A percentile compares a stretch with the other conserved stretches of the same genome.
phyloP scores from a whole-genome alignment of 2,329 filamentous ascomycete genomes.

The Chrysoporthe puriensis region DNA sequence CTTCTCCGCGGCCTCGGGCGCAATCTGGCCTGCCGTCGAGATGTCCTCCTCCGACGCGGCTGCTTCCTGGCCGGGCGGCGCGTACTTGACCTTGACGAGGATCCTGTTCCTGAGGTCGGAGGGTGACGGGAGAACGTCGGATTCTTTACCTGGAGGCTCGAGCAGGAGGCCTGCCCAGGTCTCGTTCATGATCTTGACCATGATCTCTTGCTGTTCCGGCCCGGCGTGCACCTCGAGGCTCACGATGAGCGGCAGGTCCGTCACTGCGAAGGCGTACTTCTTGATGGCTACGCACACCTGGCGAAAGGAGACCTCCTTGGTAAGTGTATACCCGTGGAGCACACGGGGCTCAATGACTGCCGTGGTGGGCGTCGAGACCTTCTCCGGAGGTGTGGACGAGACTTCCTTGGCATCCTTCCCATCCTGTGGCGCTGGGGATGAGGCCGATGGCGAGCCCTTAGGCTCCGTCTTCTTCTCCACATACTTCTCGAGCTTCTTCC shows the following conservation, averaged over 20 bases:
- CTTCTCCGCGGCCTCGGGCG: constrained; percentile 48
- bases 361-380: constrained; percentile 31
- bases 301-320: constrained; percentile 84
- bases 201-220: constrained; percentile 79
- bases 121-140: constrained; percentile 65
- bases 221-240: constrained; percentile 90
- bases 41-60: constrained; percentile 35
- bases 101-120: constrained; percentile 76
- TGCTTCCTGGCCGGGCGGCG: constrained; percentile 44
- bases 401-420: background rate
- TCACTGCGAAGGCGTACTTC: constrained; percentile 75
- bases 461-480: constrained; percentile 36
- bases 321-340: constrained; percentile 87
- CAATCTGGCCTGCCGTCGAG: constrained; percentile 36
- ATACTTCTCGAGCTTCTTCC: constrained; percentile 45
- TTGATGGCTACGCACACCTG: constrained; percentile 81
- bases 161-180: constrained; percentile 78
- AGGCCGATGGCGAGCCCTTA: constrained; percentile 4
- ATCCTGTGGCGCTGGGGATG: constrained; percentile 5
- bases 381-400: constrained; percentile 22
- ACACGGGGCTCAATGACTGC: constrained; percentile 71
- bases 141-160: constrained; percentile 52
- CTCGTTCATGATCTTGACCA: constrained; percentile 91
- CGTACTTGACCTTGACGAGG: constrained; percentile 79
- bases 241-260: constrained; percentile 85